Base-by-base conservation (phyloP, 768 basidiomycete genomes). In the Calocybe indica region DNA sequence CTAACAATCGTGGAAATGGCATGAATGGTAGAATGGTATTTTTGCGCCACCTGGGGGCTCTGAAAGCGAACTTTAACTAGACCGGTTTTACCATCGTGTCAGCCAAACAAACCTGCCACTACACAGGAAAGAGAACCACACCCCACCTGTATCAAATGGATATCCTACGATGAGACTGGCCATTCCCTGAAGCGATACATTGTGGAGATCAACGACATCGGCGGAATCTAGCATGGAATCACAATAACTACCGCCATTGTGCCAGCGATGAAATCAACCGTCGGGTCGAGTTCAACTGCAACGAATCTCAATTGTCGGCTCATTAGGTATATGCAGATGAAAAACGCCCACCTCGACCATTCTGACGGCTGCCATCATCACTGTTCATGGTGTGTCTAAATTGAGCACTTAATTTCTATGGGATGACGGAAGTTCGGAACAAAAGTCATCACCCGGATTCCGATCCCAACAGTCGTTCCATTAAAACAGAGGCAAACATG, bases 31-130 rank as follows among this genome's bases (percentile, higher is more conserved):
- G 83, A 83, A 14, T 61, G 68, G 56, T 92, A 91, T 56, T 66
- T 79, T 3, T 59, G 56, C 9, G 78, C 71, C 12, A 80, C 73
- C 15, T 68, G 62, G 0, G 84, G 83, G 55, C 72, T 84, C 61
- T 92, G 89, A 48, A 90, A 77, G 35, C 88, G 78, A 11, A 89
- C 87, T 70, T 92, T 92, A 53, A 91, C 88, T 86, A 54, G 7
- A 44, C 37, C 28, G 43, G 22, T 1, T 22, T 22, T 14, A 29
- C 4, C 32, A 29, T n/a, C 32, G 7, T 22, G 30, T 47, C 34
- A 15, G 42, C 13, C 12, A 13, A 12, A 15, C 22, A 22, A 22
- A 22, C 22, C 22, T 40, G 13, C 12, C 12, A 41, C 5, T 31
- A 28, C 40, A 15, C 22, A 31, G 30, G 11, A n/a, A 9, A 3